These are phyloP conservation scores for Ganoderma sinense DNA, from an alignment of 1,284 basidiomycete species.

Conservation along the genomic window DNA sequence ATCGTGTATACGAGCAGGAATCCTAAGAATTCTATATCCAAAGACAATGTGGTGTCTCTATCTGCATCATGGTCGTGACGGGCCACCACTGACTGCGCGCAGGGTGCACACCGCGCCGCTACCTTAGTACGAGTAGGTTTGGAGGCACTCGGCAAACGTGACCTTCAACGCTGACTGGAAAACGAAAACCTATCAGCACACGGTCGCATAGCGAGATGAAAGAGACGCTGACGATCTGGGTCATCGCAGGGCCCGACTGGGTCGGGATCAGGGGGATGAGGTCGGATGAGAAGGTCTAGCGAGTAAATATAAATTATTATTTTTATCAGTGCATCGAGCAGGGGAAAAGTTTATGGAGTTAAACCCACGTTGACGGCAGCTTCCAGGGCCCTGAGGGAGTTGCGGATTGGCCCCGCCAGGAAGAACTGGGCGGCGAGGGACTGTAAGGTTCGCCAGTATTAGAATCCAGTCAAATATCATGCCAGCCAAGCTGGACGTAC, in stretches of 20 bases:
- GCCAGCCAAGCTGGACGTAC: neutral
- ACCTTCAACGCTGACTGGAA: neutral
- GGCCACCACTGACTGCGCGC: neutral
- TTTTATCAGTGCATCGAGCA: neutral
- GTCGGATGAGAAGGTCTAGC: constrained; percentile 4
- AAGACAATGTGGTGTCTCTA: neutral
- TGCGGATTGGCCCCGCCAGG: constrained; percentile 14
- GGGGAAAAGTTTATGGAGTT: neutral
- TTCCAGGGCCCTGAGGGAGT: constrained; percentile 8
- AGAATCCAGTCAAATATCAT: neutral
- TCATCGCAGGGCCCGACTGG: neutral
- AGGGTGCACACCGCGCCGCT: neutral
- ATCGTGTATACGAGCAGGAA: neutral
- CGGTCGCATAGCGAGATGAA: too few relatives aligned
- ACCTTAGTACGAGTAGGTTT: neutral
- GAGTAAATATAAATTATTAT: neutral
- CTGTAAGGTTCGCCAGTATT: neutral
- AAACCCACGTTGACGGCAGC: constrained; percentile 8
- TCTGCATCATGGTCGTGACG: neutral
- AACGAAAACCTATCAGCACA: neutral
- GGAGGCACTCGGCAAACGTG: too few relatives aligned
- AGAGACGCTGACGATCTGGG: constrained; percentile 3
- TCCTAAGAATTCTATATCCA: neutral
- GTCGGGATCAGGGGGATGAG: constrained; percentile 12
- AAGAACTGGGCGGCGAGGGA: constrained; percentile 14